Conservation (phyloP, 1,139 yeast genomes). For the Candida sojae region DNA sequence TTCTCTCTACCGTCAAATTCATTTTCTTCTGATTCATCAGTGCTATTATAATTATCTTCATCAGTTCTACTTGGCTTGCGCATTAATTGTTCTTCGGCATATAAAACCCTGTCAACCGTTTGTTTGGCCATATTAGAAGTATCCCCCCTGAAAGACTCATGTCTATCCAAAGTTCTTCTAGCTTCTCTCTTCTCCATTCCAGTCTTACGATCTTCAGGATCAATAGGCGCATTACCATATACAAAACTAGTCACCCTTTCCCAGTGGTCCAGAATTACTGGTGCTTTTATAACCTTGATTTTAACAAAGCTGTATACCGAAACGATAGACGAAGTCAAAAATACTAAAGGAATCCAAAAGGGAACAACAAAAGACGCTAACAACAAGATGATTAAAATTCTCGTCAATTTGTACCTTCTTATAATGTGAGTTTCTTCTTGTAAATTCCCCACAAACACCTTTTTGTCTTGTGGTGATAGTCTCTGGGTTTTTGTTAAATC, state of each 20-base stretch:
- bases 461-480: constrained; percentile 18
- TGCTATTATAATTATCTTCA: constrained; percentile 10
- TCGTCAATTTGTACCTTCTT: constrained; percentile 28
- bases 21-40: not conserved
- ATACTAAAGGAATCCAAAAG: constrained; percentile 53
- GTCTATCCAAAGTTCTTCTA: constrained; percentile 28
- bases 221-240: constrained; percentile 33
- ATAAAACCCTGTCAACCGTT: constrained; percentile 41
- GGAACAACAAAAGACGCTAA: constrained; percentile 45
- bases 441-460: constrained; percentile 24
- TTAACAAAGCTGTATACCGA: constrained; percentile 41
- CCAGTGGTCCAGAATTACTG: constrained; percentile 36
- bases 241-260: constrained; percentile 32
- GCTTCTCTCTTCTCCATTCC: constrained; percentile 34
- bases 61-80: constrained; percentile 17
- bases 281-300: constrained; percentile 24
- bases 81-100: constrained; percentile 36
- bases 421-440: constrained; percentile 45
- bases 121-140: constrained; percentile 41
- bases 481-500: constrained; percentile 43
- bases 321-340: constrained; percentile 41
- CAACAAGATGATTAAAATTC: constrained; percentile 30
- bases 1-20: constrained; percentile 12
- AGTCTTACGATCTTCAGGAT: constrained; percentile 32
- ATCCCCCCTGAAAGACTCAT: constrained; percentile 45